A percentile compares a stretch with the other conserved stretches of the same genome.
phyloP scores from a whole-genome alignment of 75 land plant genomes.

The Pinus albicaulis region DNA sequence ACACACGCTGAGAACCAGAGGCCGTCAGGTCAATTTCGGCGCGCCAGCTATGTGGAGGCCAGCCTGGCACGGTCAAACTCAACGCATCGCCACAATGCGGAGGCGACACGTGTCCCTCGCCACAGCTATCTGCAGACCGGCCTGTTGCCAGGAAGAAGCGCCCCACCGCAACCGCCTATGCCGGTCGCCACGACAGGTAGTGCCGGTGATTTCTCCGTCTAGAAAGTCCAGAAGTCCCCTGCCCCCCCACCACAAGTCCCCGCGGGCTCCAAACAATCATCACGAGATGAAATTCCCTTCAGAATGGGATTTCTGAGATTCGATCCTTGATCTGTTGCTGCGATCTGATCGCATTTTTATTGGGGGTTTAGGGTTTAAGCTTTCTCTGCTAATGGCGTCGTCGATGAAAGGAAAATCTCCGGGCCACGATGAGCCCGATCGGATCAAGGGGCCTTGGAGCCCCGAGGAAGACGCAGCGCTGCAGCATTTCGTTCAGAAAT shows the following conservation, averaged over 20 bases:
- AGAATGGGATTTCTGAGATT: neutral
- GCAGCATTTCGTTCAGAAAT: constrained; percentile 61
- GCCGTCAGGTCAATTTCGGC: constrained; percentile 6
- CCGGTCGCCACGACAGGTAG: neutral
- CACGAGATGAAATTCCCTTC: neutral
- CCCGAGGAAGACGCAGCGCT: constrained; percentile 79
- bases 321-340: no score
- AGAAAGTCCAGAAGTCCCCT: neutral
- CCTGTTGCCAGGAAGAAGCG: neutral
- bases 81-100: neutral
- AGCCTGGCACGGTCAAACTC: constrained; percentile 7
- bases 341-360: neutral
- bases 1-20: neutral
- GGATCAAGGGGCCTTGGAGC: constrained; percentile 92
- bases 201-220: neutral
- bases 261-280: neutral
- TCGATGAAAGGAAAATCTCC: neutral
- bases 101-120: neutral
- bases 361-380: neutral
- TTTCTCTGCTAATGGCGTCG: neutral
- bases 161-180: neutral
- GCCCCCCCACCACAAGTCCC: neutral
- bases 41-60: neutral
- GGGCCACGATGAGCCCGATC: constrained; percentile 21
- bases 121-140: no score